Conservation (phyloP, 345 rosid species). For the Lagerstroemia speciosa region DNA sequence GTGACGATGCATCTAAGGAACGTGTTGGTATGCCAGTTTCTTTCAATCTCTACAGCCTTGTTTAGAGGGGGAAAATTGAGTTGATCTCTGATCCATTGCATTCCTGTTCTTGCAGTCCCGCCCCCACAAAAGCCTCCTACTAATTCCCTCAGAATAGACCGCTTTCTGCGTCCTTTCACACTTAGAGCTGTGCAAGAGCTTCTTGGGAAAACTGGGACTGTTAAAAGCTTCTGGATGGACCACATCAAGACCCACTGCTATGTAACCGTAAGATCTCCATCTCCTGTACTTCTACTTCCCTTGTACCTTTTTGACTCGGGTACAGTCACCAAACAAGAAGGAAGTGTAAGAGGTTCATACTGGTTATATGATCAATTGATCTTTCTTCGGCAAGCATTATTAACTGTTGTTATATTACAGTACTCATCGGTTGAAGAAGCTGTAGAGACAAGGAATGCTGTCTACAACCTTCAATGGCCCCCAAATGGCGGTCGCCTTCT, state of each 20-base stretch:
- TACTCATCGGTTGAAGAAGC: slow-evolving; percentile 87
- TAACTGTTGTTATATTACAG: slow-evolving; percentile 29
- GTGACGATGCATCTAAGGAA: slow-evolving; percentile 68
- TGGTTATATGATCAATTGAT: neutral
- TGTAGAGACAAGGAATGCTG: slow-evolving; percentile 69
- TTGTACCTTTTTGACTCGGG: neutral
- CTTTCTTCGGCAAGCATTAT: neutral
- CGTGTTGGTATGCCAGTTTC: slow-evolving; percentile 57
- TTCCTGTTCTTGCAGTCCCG: slow-evolving; percentile 47
- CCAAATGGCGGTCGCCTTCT: slow-evolving; percentile 80
- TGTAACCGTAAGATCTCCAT: slow-evolving; percentile 53
- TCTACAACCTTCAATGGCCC: slow-evolving; percentile 91
- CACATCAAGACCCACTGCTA: slow-evolving; percentile 93
- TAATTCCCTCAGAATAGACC: slow-evolving; percentile 75
- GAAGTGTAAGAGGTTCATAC: neutral
- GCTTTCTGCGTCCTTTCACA: slow-evolving; percentile 87
- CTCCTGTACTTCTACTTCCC: slow-evolving; percentile 1
- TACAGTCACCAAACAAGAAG: neutral
- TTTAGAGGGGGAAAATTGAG: neutral
- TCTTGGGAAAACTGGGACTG: slow-evolving; percentile 77
- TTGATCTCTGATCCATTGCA: neutral
- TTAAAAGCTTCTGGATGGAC: slow-evolving; percentile 93
- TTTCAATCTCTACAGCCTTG: slow-evolving; percentile 6
- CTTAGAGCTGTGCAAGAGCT: slow-evolving; percentile 95
- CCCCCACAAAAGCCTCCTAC: slow-evolving; percentile 72